phyloP scores from a whole-genome alignment of 2,329 filamentous ascomycete genomes.

The Fusarium nisikadoi region DNA sequence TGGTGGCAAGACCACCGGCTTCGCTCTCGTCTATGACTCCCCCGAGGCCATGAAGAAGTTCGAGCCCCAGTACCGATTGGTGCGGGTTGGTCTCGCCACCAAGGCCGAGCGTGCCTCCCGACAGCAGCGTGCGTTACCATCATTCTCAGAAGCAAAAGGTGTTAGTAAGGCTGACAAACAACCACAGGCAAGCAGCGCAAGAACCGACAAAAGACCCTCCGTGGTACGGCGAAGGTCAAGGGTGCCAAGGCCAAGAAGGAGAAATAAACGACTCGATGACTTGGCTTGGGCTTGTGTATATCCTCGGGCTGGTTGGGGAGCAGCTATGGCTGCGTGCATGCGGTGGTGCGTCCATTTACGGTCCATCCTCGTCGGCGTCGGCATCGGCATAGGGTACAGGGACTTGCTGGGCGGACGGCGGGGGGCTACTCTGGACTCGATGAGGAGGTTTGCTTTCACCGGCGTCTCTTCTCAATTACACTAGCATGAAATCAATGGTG shows the following conservation, averaged over 20 bases:
- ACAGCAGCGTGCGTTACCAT: constrained; percentile 90
- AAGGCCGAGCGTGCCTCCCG: constrained; percentile 98
- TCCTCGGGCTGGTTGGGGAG: constrained; percentile 46
- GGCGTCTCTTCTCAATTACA: constrained; percentile 49
- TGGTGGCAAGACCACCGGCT: constrained; percentile 99
- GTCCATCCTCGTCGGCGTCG: constrained; percentile 39
- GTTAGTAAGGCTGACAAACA: constrained; percentile 13
- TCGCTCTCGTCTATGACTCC: constrained; percentile 98
- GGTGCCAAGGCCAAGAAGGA: constrained; percentile 95
- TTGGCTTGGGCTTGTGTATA: constrained; percentile 47
- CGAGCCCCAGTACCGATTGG: constrained; percentile 96
- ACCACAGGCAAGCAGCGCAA: constrained; percentile 98
- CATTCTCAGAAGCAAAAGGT: background rate
- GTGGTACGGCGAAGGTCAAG: constrained; percentile 98
- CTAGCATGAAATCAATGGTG: constrained; percentile 57
- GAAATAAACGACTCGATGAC: constrained; percentile 70
- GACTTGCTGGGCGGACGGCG: constrained; percentile 42
- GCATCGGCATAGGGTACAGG: constrained; percentile 42
- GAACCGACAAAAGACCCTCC: constrained; percentile 99
- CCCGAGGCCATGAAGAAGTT: constrained; percentile 99
- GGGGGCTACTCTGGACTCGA: constrained; percentile 44
- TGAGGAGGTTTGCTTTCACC: constrained; percentile 45
- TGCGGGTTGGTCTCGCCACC: constrained; percentile 89
- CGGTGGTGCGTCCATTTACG: constrained; percentile 41
- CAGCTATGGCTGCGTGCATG: constrained; percentile 45